Conservation (phyloP, 345 rosid species). For the Leavenworthia alabamica region DNA sequence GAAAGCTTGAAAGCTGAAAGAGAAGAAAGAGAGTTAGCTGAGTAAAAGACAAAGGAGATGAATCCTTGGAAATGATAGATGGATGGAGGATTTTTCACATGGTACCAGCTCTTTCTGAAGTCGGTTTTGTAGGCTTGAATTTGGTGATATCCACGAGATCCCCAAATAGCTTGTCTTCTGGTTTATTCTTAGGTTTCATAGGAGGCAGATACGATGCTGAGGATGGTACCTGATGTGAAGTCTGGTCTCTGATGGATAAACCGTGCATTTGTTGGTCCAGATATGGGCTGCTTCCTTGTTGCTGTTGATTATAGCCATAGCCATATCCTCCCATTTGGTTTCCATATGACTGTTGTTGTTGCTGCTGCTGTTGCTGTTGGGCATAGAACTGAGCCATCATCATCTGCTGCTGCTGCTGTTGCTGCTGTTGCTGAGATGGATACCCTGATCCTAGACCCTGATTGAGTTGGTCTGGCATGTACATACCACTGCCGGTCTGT, state of each 20-base stretch:
- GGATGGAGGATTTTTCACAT: conserved; percentile 38
- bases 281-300: conserved; percentile 53
- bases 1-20: conserved; percentile 10
- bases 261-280: conserved; percentile 77
- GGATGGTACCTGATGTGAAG: conserved; percentile 42
- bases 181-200: conserved; percentile 54
- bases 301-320: conserved; percentile 69
- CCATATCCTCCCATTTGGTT: conserved; percentile 52
- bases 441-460: conserved; percentile 20
- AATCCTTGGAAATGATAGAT: conserved; percentile 7
- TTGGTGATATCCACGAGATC: conserved; percentile 92
- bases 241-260: conserved; percentile 53
- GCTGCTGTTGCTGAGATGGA: too few species aligned
- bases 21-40: conserved; percentile 23
- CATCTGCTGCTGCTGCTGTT: conserved; percentile 44
- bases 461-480: conserved; percentile 34
- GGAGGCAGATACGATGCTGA: conserved; percentile 48
- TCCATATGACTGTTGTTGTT: conserved; percentile 40
- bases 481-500: conserved; percentile 47
- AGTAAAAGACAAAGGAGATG: conserved; percentile 14
- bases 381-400: conserved; percentile 44
- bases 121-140: conserved; percentile 58
- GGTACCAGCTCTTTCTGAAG: conserved; percentile 73
- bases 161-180: conserved; percentile 87
- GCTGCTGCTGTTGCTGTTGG: conserved; percentile 30